These are phyloP conservation scores for Silene vulgaris DNA, from an alignment of 179 eudicot genomes.

Conservation along the genomic window DNA sequence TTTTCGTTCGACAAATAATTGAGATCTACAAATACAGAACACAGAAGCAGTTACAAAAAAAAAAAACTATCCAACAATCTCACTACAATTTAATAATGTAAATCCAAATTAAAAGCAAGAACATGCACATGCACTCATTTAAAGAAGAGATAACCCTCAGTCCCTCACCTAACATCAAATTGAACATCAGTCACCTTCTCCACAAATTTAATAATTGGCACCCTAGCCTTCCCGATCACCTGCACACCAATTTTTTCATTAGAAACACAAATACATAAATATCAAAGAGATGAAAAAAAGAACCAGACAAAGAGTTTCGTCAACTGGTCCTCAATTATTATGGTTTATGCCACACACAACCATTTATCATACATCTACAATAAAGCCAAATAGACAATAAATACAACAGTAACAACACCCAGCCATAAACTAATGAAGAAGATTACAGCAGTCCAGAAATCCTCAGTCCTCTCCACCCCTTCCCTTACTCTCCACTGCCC, in stretches of 20 bases:
- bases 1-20: not conserved
- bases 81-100: not conserved
- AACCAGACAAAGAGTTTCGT: not conserved
- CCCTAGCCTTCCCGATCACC: slow-evolving; percentile 95
- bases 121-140: not conserved
- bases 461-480: not conserved
- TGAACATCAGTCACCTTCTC: slow-evolving; percentile 78
- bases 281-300: not conserved
- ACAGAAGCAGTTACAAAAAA: not conserved
- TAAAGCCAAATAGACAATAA: not conserved
- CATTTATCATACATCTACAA: not conserved
- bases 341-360: not conserved
- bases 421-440: not conserved
- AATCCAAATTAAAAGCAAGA: not conserved
- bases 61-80: not conserved
- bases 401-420: not conserved
- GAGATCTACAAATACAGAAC: not conserved
- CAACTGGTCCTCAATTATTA: not conserved
- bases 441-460: not conserved
- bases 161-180: slow-evolving; percentile 77
- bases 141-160: slow-evolving; percentile 27
- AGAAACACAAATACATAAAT: not conserved
- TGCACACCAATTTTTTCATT: slow-evolving; percentile 19
- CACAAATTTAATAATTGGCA: slow-evolving; percentile 89
- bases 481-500: not conserved